Evolutionary conservation across 1,284 basidiomycete genomes (phyloP), one percentile per base, ranked within the genome.

Genomic region (Entoloma clypeatum): DNA sequence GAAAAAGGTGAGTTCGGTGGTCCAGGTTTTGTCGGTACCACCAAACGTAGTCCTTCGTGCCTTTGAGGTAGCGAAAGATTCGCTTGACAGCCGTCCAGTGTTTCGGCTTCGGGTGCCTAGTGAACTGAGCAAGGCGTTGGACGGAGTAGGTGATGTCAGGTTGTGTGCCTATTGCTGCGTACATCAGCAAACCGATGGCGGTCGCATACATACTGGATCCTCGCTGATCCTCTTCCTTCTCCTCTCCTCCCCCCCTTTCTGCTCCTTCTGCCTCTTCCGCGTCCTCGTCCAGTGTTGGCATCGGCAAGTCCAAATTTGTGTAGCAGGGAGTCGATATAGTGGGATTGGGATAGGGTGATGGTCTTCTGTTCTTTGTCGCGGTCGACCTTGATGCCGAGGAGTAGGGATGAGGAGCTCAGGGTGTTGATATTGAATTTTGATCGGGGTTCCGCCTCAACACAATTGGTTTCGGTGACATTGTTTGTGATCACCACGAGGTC

Each of bases 141-240:
- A 55, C 50, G 3, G 52, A 41, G 25, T 51, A 61, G 2, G 56
- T 53, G 23, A 67, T 61, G 40, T 68, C 63, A 1, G 61, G 62
- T 8, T 59, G 45, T 2, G 57, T 62, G 7, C 50, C 52, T 0
- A 59, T 39, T 9, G 58, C 56, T 5, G 57, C 38, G 42, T 61
- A 67, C 53, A 61, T 60, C 3, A 65, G 46, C 1, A 47, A 57
- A 0, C 62, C 59, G 23, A 63, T 51, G 1, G 52, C 35, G 5
- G 44, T 49, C 10, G 48, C 39, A 52, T 58, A 41, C 16, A 17
- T 21, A 18, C 26, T 28, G 5, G 9, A n/a, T 28, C 26, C 26
- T 14, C 26, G 26, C 11, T 28, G 11, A 28, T 28, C 26, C 11
- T 17, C 26, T 16, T 19, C 8, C n/a, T 29, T 11, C 14, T 26